These are phyloP conservation scores for Arctium lappa DNA, from an alignment of 129 eudicot genomes.

Conservation along the genomic window DNA sequence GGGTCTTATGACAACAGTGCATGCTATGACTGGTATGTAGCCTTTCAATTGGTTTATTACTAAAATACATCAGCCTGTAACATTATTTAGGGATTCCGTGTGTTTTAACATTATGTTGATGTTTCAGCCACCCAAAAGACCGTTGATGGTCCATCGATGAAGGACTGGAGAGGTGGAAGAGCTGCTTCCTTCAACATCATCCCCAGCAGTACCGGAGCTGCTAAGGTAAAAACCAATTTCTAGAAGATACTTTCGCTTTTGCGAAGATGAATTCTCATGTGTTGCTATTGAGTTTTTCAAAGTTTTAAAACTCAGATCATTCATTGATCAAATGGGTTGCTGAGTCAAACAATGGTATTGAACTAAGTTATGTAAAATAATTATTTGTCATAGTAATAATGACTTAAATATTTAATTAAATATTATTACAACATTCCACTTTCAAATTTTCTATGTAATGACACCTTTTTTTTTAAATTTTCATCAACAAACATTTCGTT, in stretches of 20 bases:
- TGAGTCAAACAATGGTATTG: too few relatives aligned
- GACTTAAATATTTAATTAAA: background rate
- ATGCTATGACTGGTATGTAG: slow-evolving; percentile 59
- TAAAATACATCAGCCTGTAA: background rate
- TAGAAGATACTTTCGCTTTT: background rate
- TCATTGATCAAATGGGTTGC: too few relatives aligned
- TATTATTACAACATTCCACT: background rate
- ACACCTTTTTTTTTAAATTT: too few relatives aligned
- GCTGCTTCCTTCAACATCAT: slow-evolving; percentile 66
- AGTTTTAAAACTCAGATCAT: too few relatives aligned
- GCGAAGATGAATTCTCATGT: too few relatives aligned
- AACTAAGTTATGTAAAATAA: background rate
- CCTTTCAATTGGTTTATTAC: background rate
- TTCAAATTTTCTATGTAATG: too few relatives aligned
- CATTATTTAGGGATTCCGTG: background rate
- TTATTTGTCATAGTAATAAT: background rate
- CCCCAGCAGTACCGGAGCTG: slow-evolving; percentile 54
- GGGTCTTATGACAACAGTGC: slow-evolving; percentile 85
- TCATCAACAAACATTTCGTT: too few relatives aligned
- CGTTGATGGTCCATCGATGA: slow-evolving; percentile 53
- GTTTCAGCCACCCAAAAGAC: slow-evolving; percentile 41
- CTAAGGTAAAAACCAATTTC: slow-evolving; percentile 49
- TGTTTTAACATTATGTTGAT: background rate
- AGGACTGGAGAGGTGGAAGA: slow-evolving; percentile 89
- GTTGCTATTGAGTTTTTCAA: too few relatives aligned